Percentiles rank a stretch among this genome's conserved stretches.
Evolutionary conservation across 202 grass and related monocot genomes (phyloP).

Genomic region (Cymbopogon flexuosus): DNA sequence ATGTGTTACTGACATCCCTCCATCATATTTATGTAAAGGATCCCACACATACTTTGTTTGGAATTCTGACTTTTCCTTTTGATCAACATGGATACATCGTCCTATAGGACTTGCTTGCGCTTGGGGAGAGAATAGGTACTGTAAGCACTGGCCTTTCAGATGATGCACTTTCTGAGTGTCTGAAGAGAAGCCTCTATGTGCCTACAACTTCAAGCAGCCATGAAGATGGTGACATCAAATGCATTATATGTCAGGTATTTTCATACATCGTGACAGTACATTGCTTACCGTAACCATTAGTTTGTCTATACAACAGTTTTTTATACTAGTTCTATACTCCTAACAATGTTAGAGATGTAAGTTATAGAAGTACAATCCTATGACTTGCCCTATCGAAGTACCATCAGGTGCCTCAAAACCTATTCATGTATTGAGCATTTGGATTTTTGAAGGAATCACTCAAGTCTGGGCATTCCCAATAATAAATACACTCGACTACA

Average conservation of each 20-base stretch:
- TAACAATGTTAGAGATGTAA: not conserved
- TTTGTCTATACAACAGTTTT: not conserved
- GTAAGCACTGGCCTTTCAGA: conserved; percentile 86
- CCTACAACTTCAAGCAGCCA: conserved; percentile 7
- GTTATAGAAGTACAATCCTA: not conserved
- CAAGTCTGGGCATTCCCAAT: too few relatives aligned
- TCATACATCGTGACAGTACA: not conserved
- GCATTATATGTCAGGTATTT: conserved; percentile 72
- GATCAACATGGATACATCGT: not conserved
- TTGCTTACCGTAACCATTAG: not conserved
- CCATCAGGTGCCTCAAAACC: not conserved
- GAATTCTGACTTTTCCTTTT: not conserved
- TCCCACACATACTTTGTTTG: not conserved
- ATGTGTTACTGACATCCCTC: not conserved
- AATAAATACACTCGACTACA: not conserved
- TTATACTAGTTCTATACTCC: not conserved
- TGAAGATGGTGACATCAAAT: conserved; percentile 66
- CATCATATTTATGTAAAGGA: not conserved
- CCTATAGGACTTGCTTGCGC: conserved; percentile 67
- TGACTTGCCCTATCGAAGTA: not conserved
- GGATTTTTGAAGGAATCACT: not conserved
- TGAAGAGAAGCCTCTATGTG: conserved; percentile 48
- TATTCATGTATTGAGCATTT: not conserved
- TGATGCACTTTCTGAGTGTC: conserved; percentile 46
- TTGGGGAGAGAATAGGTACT: conserved; percentile 75